Percentiles rank a stretch among this genome's conserved stretches.
These are phyloP conservation scores for Plantago coronopus DNA, from an alignment of 305 asterid genomes.

Conservation along the genomic window DNA sequence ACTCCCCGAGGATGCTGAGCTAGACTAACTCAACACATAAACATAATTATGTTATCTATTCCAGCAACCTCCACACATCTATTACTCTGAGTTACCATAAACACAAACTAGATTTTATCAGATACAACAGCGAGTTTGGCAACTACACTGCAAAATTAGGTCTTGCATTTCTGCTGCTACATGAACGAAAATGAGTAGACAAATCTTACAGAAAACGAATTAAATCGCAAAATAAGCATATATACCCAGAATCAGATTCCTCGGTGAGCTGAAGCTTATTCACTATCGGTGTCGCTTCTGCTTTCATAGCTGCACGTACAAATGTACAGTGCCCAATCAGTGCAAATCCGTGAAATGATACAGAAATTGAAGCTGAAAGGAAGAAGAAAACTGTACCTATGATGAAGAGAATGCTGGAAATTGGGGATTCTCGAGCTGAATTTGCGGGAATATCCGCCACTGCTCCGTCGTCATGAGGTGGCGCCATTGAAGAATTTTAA, in stretches of 20 bases:
- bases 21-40: no score
- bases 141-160: no score
- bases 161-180: no score
- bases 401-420: conserved; percentile 68
- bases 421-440: conserved; percentile 38
- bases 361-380: background rate
- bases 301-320: conserved; percentile 68
- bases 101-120: no score
- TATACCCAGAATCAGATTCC: conserved; percentile 57
- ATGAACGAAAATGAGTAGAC: background rate
- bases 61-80: no score
- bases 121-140: no score
- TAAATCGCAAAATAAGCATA: conserved; percentile 4
- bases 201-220: background rate
- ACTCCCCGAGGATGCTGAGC: no score
- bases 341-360: conserved; percentile 7
- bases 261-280: conserved; percentile 66
- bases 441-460: conserved; percentile 35
- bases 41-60: no score
- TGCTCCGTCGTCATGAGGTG: conserved; percentile 42
- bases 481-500: conserved; percentile 41
- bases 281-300: conserved; percentile 86
- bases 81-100: no score
- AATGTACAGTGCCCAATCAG: background rate
- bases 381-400: conserved; percentile 48